Percentiles rank a stretch among this genome's conserved stretches.
Evolutionary conservation across 345 rosid species (phyloP).

Genomic region (Geranium brycei): DNA sequence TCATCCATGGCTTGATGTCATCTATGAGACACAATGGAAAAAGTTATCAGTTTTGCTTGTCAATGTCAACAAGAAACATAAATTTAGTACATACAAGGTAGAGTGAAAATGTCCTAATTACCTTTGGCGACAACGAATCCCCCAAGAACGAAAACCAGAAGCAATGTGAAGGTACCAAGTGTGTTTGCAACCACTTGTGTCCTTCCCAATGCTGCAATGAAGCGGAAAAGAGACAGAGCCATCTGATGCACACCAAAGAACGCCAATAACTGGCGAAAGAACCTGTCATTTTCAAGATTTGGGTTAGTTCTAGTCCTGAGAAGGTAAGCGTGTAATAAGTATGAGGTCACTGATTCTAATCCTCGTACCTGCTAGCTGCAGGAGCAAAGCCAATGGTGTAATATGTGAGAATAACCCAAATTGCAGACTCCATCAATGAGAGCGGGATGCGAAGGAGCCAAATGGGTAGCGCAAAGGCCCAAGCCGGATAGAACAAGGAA

Average conservation of each 20-base stretch:
- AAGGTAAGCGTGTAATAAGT: neutral
- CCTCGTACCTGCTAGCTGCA: slow-evolving; percentile 25
- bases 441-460: slow-evolving; percentile 46
- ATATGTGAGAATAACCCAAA: slow-evolving; percentile 40
- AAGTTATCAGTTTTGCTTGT: neutral
- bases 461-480: slow-evolving; percentile 50
- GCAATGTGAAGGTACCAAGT: slow-evolving; percentile 32
- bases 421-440: slow-evolving; percentile 39
- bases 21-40: slow-evolving; percentile 21
- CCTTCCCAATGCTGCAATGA: slow-evolving; percentile 39
- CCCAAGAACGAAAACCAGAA: slow-evolving; percentile 27
- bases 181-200: slow-evolving; percentile 37
- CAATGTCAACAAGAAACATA: no score
- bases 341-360: no score
- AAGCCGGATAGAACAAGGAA: slow-evolving; percentile 45
- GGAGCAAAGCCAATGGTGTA: slow-evolving; percentile 48
- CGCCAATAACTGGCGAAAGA: slow-evolving; percentile 34
- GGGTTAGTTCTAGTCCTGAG: no score
- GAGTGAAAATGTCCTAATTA: neutral
- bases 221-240: slow-evolving; percentile 43
- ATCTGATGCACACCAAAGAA: slow-evolving; percentile 31
- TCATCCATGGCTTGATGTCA: slow-evolving; percentile 13
- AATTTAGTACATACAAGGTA: no score
- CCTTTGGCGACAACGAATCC: slow-evolving; percentile 28
- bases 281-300: slow-evolving; percentile 14